A percentile compares a stretch with the other conserved stretches of the same genome.
Evolutionary conservation across 192 early-diverging fungal genomes (phyloP).

Genomic region (Podila clonocystis): DNA sequence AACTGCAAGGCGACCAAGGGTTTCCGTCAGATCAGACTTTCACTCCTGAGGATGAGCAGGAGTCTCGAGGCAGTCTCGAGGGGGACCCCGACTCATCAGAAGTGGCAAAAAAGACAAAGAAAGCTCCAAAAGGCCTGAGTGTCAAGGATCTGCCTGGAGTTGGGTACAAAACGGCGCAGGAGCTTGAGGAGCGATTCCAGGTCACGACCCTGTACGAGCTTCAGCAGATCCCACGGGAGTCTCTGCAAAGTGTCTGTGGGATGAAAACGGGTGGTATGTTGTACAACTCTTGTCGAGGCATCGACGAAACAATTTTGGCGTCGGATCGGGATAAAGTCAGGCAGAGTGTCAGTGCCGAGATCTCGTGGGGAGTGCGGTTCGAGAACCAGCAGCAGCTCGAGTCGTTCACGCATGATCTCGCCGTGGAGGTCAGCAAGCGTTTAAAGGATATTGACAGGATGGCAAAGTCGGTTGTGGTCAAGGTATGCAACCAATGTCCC

Average conservation of each 20-base stretch:
- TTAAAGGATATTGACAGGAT: constrained; percentile 64
- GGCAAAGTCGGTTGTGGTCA: constrained; percentile 74
- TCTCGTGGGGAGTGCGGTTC: constrained; percentile 92
- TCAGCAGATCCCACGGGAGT: constrained; percentile 37
- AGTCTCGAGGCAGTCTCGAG: constrained; percentile 57
- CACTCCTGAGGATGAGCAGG: neutral
- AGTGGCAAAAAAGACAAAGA: constrained; percentile 15
- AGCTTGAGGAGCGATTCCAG: constrained; percentile 35
- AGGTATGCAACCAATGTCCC: constrained; percentile 43
- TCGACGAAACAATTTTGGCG: constrained; percentile 75
- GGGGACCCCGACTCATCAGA: constrained; percentile 62
- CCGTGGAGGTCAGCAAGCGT: constrained; percentile 71
- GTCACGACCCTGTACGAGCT: constrained; percentile 60
- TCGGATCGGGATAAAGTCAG: constrained; percentile 65
- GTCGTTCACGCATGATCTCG: constrained; percentile 73
- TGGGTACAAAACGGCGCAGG: constrained; percentile 43
- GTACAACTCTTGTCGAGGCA: constrained; percentile 77
- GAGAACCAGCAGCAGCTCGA: constrained; percentile 73
- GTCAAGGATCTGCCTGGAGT: constrained; percentile 63
- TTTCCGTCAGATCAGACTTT: neutral
- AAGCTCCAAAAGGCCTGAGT: constrained; percentile 11
- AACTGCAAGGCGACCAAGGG: constrained; percentile 46
- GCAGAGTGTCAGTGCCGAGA: constrained; percentile 84
- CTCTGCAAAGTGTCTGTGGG: constrained; percentile 74
- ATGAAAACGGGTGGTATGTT: constrained; percentile 75